Conservation (phyloP, 495 filamentous ascomycete species). For the Penicillium manginii region DNA sequence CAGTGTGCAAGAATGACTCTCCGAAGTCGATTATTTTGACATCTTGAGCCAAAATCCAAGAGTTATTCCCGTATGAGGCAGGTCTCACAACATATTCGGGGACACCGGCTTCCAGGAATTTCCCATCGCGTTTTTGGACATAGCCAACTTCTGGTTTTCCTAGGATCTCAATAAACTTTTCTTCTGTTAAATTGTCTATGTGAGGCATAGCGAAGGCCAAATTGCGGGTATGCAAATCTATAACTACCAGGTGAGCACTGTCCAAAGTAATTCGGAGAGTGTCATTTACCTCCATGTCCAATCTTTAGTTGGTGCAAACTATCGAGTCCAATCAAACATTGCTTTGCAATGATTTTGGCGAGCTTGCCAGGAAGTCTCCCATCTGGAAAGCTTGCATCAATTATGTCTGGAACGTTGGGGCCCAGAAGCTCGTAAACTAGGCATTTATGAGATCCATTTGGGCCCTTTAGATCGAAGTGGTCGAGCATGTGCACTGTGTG, state of each 20-base stretch:
- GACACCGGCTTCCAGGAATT: slow-evolving; percentile 31
- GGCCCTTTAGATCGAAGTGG: slow-evolving; percentile 40
- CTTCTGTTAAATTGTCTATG: slow-evolving; percentile 28
- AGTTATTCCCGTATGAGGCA: slow-evolving; percentile 22
- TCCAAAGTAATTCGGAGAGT: too few species aligned
- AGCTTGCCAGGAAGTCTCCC: slow-evolving; percentile 44
- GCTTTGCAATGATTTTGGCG: slow-evolving; percentile 47
- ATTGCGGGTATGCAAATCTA: slow-evolving; percentile 55
- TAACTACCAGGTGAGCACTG: slow-evolving; percentile 21
- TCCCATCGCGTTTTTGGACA: slow-evolving; percentile 37
- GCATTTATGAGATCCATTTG: slow-evolving; percentile 52
- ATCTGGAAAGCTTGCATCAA: slow-evolving; percentile 30
- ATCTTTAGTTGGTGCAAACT: slow-evolving; percentile 48
- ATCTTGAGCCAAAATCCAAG: slow-evolving; percentile 20
- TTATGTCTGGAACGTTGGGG: slow-evolving; percentile 36
- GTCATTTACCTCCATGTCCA: slow-evolving; percentile 48
- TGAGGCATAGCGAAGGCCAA: slow-evolving; percentile 41
- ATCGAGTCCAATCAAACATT: slow-evolving; percentile 43
- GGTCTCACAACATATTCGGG: slow-evolving; percentile 43
- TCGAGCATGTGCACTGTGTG: slow-evolving; percentile 44
- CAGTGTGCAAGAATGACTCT: slow-evolving; percentile 40
- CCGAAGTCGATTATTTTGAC: slow-evolving; percentile 50
- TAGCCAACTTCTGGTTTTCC: slow-evolving; percentile 40
- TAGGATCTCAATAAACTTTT: slow-evolving; percentile 36
- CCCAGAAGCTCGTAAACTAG: slow-evolving; percentile 51